Evolutionary conservation across 1,284 basidiomycete genomes (phyloP), one percentile per base, ranked within the genome.

Genomic region (Pseudozyma sp.): DNA sequence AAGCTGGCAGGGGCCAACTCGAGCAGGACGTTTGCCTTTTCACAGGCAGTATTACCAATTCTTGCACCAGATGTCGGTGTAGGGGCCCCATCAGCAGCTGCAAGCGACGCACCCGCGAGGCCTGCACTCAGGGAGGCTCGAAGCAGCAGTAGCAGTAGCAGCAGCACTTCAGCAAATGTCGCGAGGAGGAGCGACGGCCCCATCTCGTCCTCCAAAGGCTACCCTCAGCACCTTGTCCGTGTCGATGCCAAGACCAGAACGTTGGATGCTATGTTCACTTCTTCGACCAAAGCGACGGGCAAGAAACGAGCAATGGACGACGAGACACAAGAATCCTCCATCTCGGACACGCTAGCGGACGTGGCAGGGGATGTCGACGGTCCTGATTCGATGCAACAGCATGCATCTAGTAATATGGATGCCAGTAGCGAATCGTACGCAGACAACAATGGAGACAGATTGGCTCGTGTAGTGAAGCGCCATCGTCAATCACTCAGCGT

Each of bases 211-310:
- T 69, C 57, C 7, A 67, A 66, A 60, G 74, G 73, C 34, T 57
- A 87, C 82, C 92, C 96, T 0, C 92, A 97, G 55, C 91, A 95
- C 83, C 94, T 97, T 88, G 92, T 99, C 51, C 90, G 97, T 53
- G 95, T 94, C 8, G 97, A 96, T 18, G 87, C 91, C 14, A 88
- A 91, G 53, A 92, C 95, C 63, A 90, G 94, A 45, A 98, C 95
- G 0, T 89, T 99, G 12, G 95, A 98, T 79, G 93, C 93, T 0
- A 97, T 83, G 76, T 62, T 79, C 39, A 42, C 59, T 12, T 18
- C 43, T 13, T 43, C 64, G 8, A 19, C 61, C 19, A 52, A 34
- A 35, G 6, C 51, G 8, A 21, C 51, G 7, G 63, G 57, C 50
- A 70, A 75, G 51, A 67, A 70, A 50, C 67, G 59, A 8, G 40